These are phyloP conservation scores for Urochloa ruziziensis DNA, from an alignment of 176 grass and related monocot genomes.

Conservation along the genomic window DNA sequence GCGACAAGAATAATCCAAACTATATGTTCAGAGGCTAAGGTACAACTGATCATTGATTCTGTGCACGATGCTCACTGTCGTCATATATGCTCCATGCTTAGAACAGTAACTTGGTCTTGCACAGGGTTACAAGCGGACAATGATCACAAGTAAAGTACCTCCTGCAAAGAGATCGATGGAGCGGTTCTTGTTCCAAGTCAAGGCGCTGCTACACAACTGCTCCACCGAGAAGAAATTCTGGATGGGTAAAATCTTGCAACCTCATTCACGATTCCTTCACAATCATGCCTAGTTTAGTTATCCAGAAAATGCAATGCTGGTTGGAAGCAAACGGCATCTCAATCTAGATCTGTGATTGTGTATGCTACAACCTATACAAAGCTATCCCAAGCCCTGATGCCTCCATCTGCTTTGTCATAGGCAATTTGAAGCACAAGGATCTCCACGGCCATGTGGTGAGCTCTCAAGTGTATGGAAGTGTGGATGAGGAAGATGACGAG, in stretches of 20 bases:
- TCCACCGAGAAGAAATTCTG: conserved; percentile 47
- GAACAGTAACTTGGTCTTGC: background rate
- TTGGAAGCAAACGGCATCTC: background rate
- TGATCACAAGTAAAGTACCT: conserved; percentile 90
- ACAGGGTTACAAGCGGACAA: conserved; percentile 70
- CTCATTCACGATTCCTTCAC: background rate
- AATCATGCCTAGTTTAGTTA: no score
- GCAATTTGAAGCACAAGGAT: conserved; percentile 86
- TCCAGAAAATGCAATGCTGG: background rate
- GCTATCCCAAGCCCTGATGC: background rate
- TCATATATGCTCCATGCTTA: conserved; percentile 4
- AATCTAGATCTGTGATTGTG: background rate
- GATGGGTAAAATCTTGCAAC: conserved; percentile 44
- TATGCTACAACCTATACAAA: background rate
- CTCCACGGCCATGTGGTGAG: conserved; percentile 70
- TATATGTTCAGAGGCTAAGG: conserved; percentile 89
- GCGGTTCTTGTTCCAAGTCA: conserved; percentile 73
- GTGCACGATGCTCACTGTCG: background rate
- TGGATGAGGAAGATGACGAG: conserved; percentile 41
- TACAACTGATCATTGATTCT: conserved; percentile 9
- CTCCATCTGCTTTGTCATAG: conserved; percentile 24
- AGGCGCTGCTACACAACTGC: conserved; percentile 71
- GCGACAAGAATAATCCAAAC: conserved; percentile 86
- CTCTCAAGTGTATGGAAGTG: conserved; percentile 65
- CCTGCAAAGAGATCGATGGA: conserved; percentile 77